These are phyloP conservation scores for Aspergillus egyptiacus DNA, from an alignment of 495 filamentous ascomycete genomes.

Conservation along the genomic window DNA sequence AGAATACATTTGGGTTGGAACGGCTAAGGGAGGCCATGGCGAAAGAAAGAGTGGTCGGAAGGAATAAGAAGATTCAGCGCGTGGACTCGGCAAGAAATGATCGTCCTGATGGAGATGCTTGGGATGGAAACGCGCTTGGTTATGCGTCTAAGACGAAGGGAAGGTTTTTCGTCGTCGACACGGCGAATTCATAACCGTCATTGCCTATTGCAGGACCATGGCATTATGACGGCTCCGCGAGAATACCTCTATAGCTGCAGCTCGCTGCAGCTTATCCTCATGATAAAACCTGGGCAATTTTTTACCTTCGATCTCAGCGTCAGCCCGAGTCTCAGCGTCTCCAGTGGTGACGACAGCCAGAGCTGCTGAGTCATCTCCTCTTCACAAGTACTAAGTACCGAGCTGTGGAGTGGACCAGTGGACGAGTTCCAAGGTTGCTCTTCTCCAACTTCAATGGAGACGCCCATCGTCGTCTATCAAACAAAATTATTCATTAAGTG, in stretches of 20 bases:
- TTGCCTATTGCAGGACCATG: slow-evolving; percentile 2
- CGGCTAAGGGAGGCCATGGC: slow-evolving; percentile 46
- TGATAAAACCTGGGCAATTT: no score
- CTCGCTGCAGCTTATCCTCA: not conserved
- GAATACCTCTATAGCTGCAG: not conserved
- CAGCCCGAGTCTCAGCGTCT: not conserved
- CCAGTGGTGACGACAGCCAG: no score
- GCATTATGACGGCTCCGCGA: no score
- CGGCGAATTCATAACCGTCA: slow-evolving; percentile 22
- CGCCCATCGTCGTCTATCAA: not conserved
- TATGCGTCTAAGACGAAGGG: slow-evolving; percentile 61
- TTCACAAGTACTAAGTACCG: not conserved
- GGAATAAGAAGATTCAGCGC: slow-evolving; percentile 41
- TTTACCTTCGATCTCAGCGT: not conserved
- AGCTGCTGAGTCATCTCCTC: not conserved
- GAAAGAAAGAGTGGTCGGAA: slow-evolving; percentile 50
- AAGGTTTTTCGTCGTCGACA: slow-evolving; percentile 76
- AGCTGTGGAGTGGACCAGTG: no score
- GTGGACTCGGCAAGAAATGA: slow-evolving; percentile 24
- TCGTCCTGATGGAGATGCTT: slow-evolving; percentile 34
- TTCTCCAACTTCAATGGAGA: not conserved
- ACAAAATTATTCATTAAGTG: not conserved
- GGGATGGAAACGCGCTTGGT: slow-evolving; percentile 63
- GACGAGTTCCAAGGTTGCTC: no score
- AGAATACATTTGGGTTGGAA: slow-evolving; percentile 48